Percentiles rank a stretch among this genome's conserved stretches.
phyloP scores from a whole-genome alignment of 441 rosid species.

The Heliophila coronopifolia region DNA sequence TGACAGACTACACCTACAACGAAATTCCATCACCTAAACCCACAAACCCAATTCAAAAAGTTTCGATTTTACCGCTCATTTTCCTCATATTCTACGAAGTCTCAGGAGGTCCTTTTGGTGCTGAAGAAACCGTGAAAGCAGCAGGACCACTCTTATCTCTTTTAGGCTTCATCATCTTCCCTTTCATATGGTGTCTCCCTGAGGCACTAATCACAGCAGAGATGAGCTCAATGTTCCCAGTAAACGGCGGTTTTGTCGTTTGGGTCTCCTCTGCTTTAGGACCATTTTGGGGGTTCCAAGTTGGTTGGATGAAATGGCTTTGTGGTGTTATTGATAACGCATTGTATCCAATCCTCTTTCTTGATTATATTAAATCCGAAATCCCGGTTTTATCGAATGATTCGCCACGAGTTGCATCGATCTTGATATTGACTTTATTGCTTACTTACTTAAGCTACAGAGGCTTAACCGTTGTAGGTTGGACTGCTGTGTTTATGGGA shows the following conservation, averaged over 20 bases:
- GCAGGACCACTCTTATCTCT: conserved; percentile 71
- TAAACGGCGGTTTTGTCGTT: conserved; percentile 33
- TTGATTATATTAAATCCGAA: conserved; percentile 77
- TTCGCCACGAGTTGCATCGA: conserved; percentile 33
- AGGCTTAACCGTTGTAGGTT: conserved; percentile 65
- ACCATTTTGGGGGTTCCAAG: conserved; percentile 91
- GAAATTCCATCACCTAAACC: conserved; percentile 28
- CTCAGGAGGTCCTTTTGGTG: conserved; percentile 81
- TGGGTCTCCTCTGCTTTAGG: conserved; percentile 96
- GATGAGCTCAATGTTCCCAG: conserved; percentile 66
- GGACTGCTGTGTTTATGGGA: conserved; percentile 51
- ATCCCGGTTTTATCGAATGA: conserved; percentile 38
- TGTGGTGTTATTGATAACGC: conserved; percentile 98
- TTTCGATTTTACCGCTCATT: conserved; percentile 56
- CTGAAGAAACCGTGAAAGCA: conserved; percentile 65
- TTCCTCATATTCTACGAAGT: conserved; percentile 84
- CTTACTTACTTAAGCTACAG: conserved; percentile 56
- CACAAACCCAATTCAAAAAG: conserved; percentile 32
- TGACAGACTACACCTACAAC: conserved; percentile 32
- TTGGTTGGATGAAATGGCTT: conserved; percentile 95
- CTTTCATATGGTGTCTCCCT: conserved; percentile 57
- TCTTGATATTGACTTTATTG: conserved; percentile 36
- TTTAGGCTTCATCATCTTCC: conserved; percentile 49
- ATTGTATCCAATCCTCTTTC: conserved; percentile 76
- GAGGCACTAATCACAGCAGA: conserved; percentile 57